Conservation (phyloP, 768 basidiomycete genomes). For the Melanogaster broomeanus region DNA sequence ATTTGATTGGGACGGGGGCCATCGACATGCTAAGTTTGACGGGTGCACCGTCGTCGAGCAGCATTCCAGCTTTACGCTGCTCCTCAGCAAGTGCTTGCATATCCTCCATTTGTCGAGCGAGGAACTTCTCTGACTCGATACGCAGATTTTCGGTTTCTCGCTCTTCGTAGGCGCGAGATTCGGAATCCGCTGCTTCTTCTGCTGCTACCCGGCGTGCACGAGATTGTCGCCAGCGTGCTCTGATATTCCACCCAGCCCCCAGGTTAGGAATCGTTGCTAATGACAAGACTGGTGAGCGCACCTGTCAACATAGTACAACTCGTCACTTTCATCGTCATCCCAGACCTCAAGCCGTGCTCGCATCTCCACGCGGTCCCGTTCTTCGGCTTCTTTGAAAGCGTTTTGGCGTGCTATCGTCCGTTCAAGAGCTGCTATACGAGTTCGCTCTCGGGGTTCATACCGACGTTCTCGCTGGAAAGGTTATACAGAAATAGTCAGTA, state of each 20-base stretch:
- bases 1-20: constrained; percentile 46
- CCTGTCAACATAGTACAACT: constrained; percentile 92
- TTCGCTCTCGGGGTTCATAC: constrained; percentile 89
- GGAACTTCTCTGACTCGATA: constrained; percentile 90
- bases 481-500: constrained; percentile 3
- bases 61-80: constrained; percentile 86
- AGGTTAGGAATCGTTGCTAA: background rate
- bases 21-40: constrained; percentile 83
- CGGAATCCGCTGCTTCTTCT: constrained; percentile 83
- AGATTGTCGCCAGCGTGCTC: constrained; percentile 83
- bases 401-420: constrained; percentile 74
- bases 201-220: constrained; percentile 69
- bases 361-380: constrained; percentile 79
- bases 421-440: constrained; percentile 75
- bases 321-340: constrained; percentile 93
- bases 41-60: constrained; percentile 90
- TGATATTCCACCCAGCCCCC: constrained; percentile 22
- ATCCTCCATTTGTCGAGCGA: constrained; percentile 93
- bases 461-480: constrained; percentile 78
- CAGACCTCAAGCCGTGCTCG: constrained; percentile 81
- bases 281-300: constrained; percentile 35
- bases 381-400: constrained; percentile 72
- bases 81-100: constrained; percentile 91
- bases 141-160: constrained; percentile 86
- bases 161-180: constrained; percentile 80